Percentiles rank a stretch among this genome's conserved stretches.
phyloP scores from a whole-genome alignment of 352 stramenopile genomes.

The Globisporangium rhizosaccharum region DNA sequence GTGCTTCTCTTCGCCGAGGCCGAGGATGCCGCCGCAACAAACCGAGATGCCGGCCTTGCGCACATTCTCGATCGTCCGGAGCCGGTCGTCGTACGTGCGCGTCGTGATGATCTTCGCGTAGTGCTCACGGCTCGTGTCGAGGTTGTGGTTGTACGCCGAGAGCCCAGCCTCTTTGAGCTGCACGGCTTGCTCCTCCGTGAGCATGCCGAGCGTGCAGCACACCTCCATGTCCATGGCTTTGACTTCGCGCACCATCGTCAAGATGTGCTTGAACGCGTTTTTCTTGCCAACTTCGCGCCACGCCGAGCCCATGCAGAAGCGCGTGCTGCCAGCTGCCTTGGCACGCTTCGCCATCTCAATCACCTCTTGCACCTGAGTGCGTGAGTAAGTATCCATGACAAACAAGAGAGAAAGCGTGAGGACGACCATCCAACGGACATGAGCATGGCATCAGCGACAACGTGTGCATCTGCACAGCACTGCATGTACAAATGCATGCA shows the following conservation, averaged over 20 bases:
- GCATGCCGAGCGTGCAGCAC: slow-evolving; percentile 97
- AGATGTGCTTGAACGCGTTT: slow-evolving; percentile 96
- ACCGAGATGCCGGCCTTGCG: slow-evolving; percentile 96
- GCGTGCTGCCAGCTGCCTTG: slow-evolving; percentile 94
- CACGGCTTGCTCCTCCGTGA: slow-evolving; percentile 92
- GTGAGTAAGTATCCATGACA: not conserved
- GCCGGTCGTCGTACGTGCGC: slow-evolving; percentile 94
- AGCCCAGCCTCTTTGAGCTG: slow-evolving; percentile 97
- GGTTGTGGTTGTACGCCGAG: slow-evolving; percentile 98
- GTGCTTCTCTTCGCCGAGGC: slow-evolving; percentile 92
- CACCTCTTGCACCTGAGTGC: slow-evolving; percentile 87
- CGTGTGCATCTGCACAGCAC: too few species aligned
- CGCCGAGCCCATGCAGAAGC: slow-evolving; percentile 98
- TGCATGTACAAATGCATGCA: too few species aligned
- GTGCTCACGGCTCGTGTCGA: slow-evolving; percentile 97
- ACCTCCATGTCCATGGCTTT: slow-evolving; percentile 91
- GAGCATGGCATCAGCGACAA: too few species aligned
- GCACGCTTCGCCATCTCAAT: slow-evolving; percentile 92
- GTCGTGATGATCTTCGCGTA: slow-evolving; percentile 97
- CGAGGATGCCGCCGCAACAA: slow-evolving; percentile 96
- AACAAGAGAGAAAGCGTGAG: not conserved
- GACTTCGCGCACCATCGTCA: slow-evolving; percentile 95
- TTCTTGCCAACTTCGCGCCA: slow-evolving; percentile 98
- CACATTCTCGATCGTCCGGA: slow-evolving; percentile 96
- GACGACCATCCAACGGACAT: too few species aligned